Conservation (phyloP, 139 green algal genomes). For the Closterium sp. region DNA sequence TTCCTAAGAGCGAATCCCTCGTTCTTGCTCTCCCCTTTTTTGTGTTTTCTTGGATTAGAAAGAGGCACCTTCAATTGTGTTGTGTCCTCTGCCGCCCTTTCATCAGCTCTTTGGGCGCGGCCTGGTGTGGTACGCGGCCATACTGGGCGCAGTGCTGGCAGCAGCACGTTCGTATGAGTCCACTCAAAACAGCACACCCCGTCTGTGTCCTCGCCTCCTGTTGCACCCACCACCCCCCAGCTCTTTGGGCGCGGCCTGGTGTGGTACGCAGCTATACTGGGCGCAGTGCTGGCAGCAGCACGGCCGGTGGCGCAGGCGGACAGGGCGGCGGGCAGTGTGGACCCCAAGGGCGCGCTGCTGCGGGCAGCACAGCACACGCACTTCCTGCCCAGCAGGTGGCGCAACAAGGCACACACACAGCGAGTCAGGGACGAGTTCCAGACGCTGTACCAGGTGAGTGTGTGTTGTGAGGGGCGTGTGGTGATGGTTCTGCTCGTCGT, state of each 20-base stretch:
- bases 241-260: constrained; percentile 52
- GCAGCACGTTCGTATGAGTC: neutral
- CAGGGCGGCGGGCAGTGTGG: constrained; percentile 46
- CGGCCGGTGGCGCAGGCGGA: constrained; percentile 54
- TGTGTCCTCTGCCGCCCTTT: too few species aligned
- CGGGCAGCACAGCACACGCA: constrained; percentile 86
- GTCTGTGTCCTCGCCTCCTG: neutral
- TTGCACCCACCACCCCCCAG: neutral
- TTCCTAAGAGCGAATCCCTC: too few species aligned
- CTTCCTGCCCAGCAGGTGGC: constrained; percentile 81
- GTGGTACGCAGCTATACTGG: constrained; percentile 57
- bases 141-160: too few species aligned
- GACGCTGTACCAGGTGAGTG: constrained; percentile 45
- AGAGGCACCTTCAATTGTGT: too few species aligned
- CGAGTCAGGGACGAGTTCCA: constrained; percentile 81
- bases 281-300: constrained; percentile 51
- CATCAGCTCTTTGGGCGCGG: too few species aligned
- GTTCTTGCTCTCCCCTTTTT: too few species aligned
- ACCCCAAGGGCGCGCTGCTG: constrained; percentile 80
- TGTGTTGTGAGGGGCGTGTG: neutral
- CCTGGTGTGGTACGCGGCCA: too few species aligned
- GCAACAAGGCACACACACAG: constrained; percentile 68
- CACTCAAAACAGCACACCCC: neutral
- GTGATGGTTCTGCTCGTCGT: too few species aligned
- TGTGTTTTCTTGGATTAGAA: too few species aligned